Percentiles rank a stretch among this genome's conserved stretches.
Conservation (phyloP, 192 early-diverging fungal genomes). For the Coemansia sp. region DNA sequence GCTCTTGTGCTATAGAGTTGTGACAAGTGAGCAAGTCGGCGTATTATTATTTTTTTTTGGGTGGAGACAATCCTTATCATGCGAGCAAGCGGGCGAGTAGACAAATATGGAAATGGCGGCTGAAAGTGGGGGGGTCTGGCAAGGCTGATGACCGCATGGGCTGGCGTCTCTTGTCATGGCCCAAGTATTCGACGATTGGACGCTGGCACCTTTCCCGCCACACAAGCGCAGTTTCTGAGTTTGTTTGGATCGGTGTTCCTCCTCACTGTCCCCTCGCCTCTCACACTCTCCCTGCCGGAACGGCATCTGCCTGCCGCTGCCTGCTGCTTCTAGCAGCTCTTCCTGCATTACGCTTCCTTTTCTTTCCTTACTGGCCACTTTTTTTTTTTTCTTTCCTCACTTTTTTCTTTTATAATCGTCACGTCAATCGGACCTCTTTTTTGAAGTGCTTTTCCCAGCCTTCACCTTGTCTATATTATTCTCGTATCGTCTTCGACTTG, state of each 20-base stretch:
- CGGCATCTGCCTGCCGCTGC: constrained; percentile 4
- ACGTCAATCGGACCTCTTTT: background rate
- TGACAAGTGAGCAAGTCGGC: background rate
- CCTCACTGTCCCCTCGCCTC: background rate
- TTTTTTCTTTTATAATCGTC: background rate
- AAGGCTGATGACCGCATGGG: background rate
- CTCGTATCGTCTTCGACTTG: background rate
- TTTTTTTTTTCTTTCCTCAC: constrained; percentile 1
- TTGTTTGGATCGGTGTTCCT: constrained; percentile 8
- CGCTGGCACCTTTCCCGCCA: background rate
- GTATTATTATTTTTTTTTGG: constrained; percentile 19
- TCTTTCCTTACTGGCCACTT: background rate
- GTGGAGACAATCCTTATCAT: background rate
- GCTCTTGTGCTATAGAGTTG: constrained; percentile 5
- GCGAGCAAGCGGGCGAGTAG: background rate
- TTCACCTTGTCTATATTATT: background rate
- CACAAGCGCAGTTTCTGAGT: constrained; percentile 5
- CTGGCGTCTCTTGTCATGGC: background rate
- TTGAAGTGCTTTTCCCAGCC: background rate
- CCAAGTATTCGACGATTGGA: background rate
- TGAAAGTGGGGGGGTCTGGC: background rate
- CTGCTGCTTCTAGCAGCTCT: background rate
- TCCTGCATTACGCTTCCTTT: background rate
- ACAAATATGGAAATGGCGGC: background rate
- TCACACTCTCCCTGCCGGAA: constrained; percentile 1